phyloP scores from a whole-genome alignment of 2,329 filamentous ascomycete genomes.

The Aureobasidium sp. region DNA sequence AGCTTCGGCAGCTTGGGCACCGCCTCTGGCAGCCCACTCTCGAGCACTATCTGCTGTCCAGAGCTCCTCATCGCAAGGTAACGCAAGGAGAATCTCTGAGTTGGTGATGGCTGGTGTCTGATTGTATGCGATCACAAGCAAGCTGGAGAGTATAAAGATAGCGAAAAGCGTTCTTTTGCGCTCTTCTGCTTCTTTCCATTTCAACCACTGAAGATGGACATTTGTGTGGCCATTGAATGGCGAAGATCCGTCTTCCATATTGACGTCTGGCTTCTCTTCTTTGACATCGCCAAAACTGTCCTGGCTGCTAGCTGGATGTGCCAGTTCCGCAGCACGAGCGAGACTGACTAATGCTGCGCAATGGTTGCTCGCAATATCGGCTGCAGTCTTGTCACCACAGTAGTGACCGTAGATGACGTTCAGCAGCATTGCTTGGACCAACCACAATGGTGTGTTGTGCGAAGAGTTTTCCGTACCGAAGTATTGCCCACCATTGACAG shows the following conservation, averaged over 20 bases:
- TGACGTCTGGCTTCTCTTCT: conserved; percentile 35
- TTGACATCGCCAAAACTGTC: conserved; percentile 20
- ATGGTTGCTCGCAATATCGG: conserved; percentile 87
- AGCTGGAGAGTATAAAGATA: conserved; percentile 84
- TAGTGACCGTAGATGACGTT: conserved; percentile 96
- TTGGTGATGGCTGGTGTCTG: conserved; percentile 86
- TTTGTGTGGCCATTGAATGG: conserved; percentile 7
- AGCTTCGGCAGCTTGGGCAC: conserved; percentile 57
- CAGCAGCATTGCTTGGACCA: conserved; percentile 93
- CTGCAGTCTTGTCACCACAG: conserved; percentile 81
- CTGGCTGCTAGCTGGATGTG: conserved; percentile 36
- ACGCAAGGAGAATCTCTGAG: conserved; percentile 79
- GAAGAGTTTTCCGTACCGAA: conserved; percentile 31
- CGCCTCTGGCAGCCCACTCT: conserved; percentile 72
- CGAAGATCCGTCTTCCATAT: conserved; percentile 43
- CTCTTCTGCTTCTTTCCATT: conserved; percentile 83
- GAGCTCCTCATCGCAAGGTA: conserved; percentile 89
- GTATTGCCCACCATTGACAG: conserved; percentile 37
- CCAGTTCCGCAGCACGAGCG: conserved; percentile 76
- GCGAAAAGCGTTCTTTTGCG: conserved; percentile 87
- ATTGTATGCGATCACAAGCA: conserved; percentile 88
- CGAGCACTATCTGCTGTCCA: conserved; percentile 77
- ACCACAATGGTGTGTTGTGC: conserved; percentile 72
- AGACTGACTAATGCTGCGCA: conserved; percentile 85
- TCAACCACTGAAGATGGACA: conserved; percentile 61